Conservation (phyloP, 1,284 basidiomycete species). For the Cystobasidium slooffiae region DNA sequence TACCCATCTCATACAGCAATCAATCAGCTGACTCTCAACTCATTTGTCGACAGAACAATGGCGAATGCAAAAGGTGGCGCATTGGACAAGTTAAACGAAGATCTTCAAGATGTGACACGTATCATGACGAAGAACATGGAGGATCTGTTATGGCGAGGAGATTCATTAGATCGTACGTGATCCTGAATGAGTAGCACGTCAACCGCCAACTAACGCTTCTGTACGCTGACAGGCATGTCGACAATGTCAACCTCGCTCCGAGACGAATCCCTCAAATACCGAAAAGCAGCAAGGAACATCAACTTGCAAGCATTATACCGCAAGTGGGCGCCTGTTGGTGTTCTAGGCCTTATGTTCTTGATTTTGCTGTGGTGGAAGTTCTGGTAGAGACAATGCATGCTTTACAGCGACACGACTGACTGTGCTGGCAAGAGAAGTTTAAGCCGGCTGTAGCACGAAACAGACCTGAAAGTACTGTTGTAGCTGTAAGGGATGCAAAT, state of each 20-base stretch:
- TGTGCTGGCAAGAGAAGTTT: neutral
- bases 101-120: conserved; percentile 93
- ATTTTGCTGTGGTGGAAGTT: conserved; percentile 93
- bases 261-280: conserved; percentile 96
- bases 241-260: conserved; percentile 95
- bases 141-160: conserved; percentile 95
- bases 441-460: neutral
- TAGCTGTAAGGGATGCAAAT: neutral
- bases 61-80: conserved; percentile 49
- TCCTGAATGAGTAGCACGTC: conserved; percentile 53
- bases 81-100: conserved; percentile 89
- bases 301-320: conserved; percentile 91
- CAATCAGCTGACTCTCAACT: conserved; percentile 53
- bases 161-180: conserved; percentile 81
- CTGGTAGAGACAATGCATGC: conserved; percentile 50
- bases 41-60: conserved; percentile 27
- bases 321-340: conserved; percentile 91
- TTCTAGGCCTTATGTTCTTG: conserved; percentile 76
- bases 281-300: conserved; percentile 92
- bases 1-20: conserved; percentile 54
- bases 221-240: conserved; percentile 76
- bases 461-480: neutral
- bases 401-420: neutral
- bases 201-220: neutral
- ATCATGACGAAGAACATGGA: conserved; percentile 99